These are phyloP conservation scores for Soucietia sequanensis DNA, from an alignment of 805 yeast species.

Conservation along the genomic window DNA sequence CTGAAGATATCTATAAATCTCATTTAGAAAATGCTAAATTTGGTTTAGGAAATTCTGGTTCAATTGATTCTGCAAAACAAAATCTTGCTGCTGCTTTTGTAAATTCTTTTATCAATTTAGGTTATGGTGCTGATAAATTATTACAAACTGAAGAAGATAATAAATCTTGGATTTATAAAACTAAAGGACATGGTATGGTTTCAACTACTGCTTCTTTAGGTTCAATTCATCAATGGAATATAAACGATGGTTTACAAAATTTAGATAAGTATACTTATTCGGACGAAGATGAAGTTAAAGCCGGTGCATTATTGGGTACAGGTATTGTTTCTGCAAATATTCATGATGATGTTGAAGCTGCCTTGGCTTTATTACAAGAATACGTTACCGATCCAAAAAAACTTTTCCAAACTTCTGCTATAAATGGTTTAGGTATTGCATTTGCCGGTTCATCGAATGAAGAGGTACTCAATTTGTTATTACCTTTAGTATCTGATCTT, in stretches of 20 bases:
- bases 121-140: conserved; percentile 83
- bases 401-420: conserved; percentile 73
- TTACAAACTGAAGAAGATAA: conserved; percentile 71
- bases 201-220: conserved; percentile 93
- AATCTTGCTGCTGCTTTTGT: conserved; percentile 94
- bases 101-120: conserved; percentile 86
- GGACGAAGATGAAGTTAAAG: conserved; percentile 81
- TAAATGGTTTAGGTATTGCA: conserved; percentile 89
- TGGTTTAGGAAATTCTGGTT: conserved; percentile 55
- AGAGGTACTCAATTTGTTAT: conserved; percentile 70
- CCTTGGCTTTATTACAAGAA: conserved; percentile 81
- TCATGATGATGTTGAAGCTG: conserved; percentile 94
- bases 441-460: conserved; percentile 92
- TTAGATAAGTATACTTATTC: conserved; percentile 88
- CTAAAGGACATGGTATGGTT: conserved; percentile 87
- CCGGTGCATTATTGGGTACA: conserved; percentile 95
- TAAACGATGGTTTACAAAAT: conserved; percentile 82
- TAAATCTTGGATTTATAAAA: conserved; percentile 83
- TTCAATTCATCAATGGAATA: conserved; percentile 87
- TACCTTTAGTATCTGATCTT: conserved; percentile 81
- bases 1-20: conserved; percentile 91
- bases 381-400: conserved; percentile 66
- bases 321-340: conserved; percentile 91
- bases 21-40: conserved; percentile 74
- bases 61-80: conserved; percentile 86